Conservation (phyloP, 225 moss, liverwort and hornwort species). For the Ulota crispa region DNA sequence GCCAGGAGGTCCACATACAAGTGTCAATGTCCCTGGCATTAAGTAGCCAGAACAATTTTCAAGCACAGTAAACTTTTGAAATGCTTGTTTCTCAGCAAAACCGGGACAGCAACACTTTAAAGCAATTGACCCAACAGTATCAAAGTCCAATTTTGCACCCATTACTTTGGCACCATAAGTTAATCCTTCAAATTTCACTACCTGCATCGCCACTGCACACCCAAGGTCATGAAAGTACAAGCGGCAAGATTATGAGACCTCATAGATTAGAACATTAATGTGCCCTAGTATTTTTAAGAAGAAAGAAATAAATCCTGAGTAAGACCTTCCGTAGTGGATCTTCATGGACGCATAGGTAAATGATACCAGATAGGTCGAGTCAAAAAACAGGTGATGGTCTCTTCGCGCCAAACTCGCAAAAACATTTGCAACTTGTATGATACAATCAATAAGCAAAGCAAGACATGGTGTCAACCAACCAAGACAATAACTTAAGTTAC, state of each 20-base stretch:
- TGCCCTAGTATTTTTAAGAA: not conserved
- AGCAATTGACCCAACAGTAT: constrained; percentile 67
- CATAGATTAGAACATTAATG: not conserved
- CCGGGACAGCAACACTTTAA: constrained; percentile 63
- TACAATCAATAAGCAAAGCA: not conserved
- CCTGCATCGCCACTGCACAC: constrained; percentile 45
- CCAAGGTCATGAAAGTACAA: constrained; percentile 8
- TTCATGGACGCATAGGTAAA: not conserved
- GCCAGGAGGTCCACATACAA: constrained; percentile 89
- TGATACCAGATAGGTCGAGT: not conserved
- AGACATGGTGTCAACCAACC: not conserved
- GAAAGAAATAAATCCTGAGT: not conserved
- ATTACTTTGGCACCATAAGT: constrained; percentile 61
- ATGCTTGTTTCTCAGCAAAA: constrained; percentile 45
- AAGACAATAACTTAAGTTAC: constrained; percentile 29
- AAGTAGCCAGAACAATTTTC: constrained; percentile 85
- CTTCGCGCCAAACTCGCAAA: not conserved
- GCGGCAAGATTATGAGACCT: constrained; percentile 1
- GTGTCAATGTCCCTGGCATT: constrained; percentile 90
- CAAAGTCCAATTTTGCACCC: constrained; percentile 63
- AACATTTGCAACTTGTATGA: not conserved
- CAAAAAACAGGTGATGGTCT: not conserved
- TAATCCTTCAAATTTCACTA: constrained; percentile 74
- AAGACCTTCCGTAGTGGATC: not conserved
- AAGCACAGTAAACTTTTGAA: constrained; percentile 70